phyloP scores from a whole-genome alignment of 495 filamentous ascomycete species.

The Podospora appendiculata region DNA sequence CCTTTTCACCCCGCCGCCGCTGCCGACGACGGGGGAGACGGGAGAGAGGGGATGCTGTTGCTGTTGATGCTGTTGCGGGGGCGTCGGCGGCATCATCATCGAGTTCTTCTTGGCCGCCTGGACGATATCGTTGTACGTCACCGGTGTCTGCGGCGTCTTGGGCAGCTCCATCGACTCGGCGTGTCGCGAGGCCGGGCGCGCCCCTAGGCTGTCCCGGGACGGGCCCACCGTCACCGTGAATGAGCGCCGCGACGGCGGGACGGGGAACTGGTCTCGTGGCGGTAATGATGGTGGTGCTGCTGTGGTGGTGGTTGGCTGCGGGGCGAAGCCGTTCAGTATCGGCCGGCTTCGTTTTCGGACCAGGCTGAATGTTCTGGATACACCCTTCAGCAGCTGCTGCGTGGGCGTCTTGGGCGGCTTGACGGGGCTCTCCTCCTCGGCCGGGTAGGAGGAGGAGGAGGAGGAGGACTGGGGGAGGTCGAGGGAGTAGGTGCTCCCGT shows the following conservation, averaged over 20 bases:
- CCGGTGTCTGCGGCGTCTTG: constrained; percentile 22
- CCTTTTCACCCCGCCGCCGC: constrained; percentile 14
- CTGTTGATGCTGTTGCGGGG: constrained; percentile 7
- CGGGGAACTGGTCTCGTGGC: not conserved
- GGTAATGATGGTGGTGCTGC: not conserved
- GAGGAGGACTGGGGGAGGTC: constrained; percentile 15
- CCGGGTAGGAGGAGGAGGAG: too few relatives aligned
- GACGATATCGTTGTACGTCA: constrained; percentile 33
- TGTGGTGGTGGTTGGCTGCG: not conserved
- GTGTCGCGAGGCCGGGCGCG: too few relatives aligned
- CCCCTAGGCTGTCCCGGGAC: not conserved
- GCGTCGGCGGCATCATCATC: constrained; percentile 14
- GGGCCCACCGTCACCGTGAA: not conserved
- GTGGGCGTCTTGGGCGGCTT: constrained; percentile 32
- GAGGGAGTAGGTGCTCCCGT: constrained; percentile 28
- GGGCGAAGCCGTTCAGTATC: constrained; percentile 20
- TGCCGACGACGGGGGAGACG: constrained; percentile 13
- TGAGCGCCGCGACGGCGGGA: not conserved
- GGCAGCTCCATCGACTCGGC: not conserved
- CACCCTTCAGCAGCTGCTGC: constrained; percentile 28
- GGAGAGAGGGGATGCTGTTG: constrained; percentile 11
- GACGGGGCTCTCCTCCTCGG: constrained; percentile 8
- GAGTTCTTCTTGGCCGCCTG: constrained; percentile 28
- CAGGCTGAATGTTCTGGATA: constrained; percentile 37
- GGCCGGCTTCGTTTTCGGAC: constrained; percentile 40